Percentiles rank a stretch among this genome's conserved stretches.
Evolutionary conservation across 371 early-diverging fungal genomes (phyloP).

Genomic region (Lichtheimia corymbifera): DNA sequence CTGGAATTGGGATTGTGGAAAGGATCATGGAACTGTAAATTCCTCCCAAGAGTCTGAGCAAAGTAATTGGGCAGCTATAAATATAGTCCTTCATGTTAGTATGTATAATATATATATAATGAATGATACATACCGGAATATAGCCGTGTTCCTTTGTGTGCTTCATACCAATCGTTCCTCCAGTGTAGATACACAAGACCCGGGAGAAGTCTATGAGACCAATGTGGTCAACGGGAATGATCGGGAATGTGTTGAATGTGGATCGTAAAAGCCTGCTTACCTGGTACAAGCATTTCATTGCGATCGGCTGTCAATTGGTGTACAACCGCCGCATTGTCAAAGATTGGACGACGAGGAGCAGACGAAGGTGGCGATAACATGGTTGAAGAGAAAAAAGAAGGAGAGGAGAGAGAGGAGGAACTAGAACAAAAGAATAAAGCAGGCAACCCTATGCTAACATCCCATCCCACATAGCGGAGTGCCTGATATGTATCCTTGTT

Average conservation of each 20-base stretch:
- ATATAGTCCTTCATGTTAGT: background rate
- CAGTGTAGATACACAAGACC: slow-evolving; percentile 92
- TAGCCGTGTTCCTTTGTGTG: slow-evolving; percentile 77
- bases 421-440: no score
- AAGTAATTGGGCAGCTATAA: slow-evolving; percentile 68
- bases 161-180: slow-evolving; percentile 96
- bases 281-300: slow-evolving; percentile 53
- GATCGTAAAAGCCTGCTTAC: slow-evolving; percentile 17
- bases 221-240: no score
- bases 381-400: no score
- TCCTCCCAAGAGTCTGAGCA: slow-evolving; percentile 70
- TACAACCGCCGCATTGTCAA: slow-evolving; percentile 49
- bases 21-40: slow-evolving; percentile 90
- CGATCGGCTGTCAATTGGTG: slow-evolving; percentile 49
- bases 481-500: no score
- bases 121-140: slow-evolving; percentile 56
- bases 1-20: slow-evolving; percentile 11
- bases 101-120: slow-evolving; percentile 10
- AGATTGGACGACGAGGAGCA: slow-evolving; percentile 8
- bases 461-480: no score
- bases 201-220: slow-evolving; percentile 66
- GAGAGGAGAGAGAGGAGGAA: no score
- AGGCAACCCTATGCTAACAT: no score
- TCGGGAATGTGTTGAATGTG: no score
- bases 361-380: no score